Base-by-base conservation (phyloP, 306 rosid genomes). In the Casuarina cunninghamiana region DNA sequence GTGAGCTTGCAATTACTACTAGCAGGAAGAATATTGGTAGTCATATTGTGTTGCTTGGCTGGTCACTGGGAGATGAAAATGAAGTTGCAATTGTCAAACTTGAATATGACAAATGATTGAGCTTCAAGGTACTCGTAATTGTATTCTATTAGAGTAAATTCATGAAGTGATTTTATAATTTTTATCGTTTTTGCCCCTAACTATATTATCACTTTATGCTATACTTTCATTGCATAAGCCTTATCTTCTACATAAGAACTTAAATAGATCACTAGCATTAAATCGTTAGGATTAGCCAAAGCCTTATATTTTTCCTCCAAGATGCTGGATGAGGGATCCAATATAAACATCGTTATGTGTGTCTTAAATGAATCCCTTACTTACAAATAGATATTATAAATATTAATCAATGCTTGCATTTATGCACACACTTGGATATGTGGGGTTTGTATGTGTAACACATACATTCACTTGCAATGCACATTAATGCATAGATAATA, bases 61-160 rank as follows among this genome's bases (percentile, higher is more conserved):
- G 93, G 92, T 83, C 90, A 44, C 84, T 46, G 15, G 94, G 88
- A 76, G 83, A 79, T 45, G 88, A 89, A 73, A 69, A 80, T 65
- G 90, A 89, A 75, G 86, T 79, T 75, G 93, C 83, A n/a, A 60
- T 81, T 82, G 76, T 92, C 73, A 87, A 94, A 79, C 85, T 90
- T 80, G 77, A 81, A 57, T 87, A 89, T 13, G 93, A 93, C 49
- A 92, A 80, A 21, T 92, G 80, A 94, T 94, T 83, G 95, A 84
- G 82, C 98, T 94, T 86, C 97, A 92, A 90, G 98, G 98, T 94
- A 76, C 77, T 73, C 35, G 66, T 13, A n/a, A 72, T 77, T 82
- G 45, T 38, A 35, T 13, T 60, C 44, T 71, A 60, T 76, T 35
- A 71, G 37, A 50, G 46, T 53, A 19, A 60, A 50, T 58, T 39